Conservation (phyloP, 305 asterid genomes). For the Ilex paraguariensis region DNA sequence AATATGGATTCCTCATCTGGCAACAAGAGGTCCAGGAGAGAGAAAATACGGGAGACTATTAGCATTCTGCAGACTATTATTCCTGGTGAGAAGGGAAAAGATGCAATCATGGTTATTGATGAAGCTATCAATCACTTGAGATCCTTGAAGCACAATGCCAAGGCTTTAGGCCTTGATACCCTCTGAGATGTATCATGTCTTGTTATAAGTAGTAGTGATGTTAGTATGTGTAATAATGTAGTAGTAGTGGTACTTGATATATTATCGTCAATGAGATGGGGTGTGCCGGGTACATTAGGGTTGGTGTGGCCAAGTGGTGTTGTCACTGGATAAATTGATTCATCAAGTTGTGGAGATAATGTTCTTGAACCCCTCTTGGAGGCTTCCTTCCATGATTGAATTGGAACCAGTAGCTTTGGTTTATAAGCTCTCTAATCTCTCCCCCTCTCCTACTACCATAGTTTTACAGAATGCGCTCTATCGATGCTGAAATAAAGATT, state of each 20-base stretch:
- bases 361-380: not conserved
- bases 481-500: no score
- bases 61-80: slow-evolving; percentile 53
- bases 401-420: slow-evolving; percentile 14
- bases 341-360: not conserved
- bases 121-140: slow-evolving; percentile 71
- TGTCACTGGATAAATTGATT: not conserved
- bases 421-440: slow-evolving; percentile 13
- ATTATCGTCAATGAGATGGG: not conserved
- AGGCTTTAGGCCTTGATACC: slow-evolving; percentile 53
- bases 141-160: slow-evolving; percentile 59
- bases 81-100: slow-evolving; percentile 60
- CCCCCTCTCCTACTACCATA: slow-evolving; percentile 17
- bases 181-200: slow-evolving; percentile 17
- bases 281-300: not conserved
- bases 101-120: slow-evolving; percentile 56
- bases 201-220: not conserved
- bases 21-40: slow-evolving; percentile 49
- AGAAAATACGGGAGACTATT: slow-evolving; percentile 47
- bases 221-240: not conserved
- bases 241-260: not conserved
- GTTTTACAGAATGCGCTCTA: no score
- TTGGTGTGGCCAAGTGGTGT: not conserved
- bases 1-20: slow-evolving; percentile 23
- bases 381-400: slow-evolving; percentile 14